Evolutionary conservation across 768 basidiomycete genomes (phyloP).

Genomic region (Galerina marginata): DNA sequence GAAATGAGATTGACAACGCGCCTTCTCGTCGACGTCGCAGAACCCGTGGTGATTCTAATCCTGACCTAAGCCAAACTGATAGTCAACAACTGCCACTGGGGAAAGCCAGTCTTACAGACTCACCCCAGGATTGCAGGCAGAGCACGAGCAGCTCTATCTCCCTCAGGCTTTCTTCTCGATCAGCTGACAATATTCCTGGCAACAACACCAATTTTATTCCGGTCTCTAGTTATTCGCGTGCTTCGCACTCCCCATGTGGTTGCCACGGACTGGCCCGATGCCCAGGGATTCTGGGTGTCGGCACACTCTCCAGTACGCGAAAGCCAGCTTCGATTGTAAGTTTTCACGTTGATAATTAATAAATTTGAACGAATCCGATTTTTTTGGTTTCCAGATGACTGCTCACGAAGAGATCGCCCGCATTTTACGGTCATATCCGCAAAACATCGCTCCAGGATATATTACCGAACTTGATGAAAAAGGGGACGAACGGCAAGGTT

Average conservation of each 20-base stretch:
- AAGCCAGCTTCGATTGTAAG: slow-evolving; percentile 25
- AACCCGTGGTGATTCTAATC: slow-evolving; percentile 24
- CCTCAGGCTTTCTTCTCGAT: slow-evolving; percentile 3
- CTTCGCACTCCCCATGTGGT: slow-evolving; percentile 27
- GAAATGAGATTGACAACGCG: slow-evolving; percentile 37
- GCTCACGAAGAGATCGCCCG: slow-evolving; percentile 22
- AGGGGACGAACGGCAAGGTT: slow-evolving; percentile 26
- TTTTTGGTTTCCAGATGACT: slow-evolving; percentile 14
- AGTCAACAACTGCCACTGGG: slow-evolving; percentile 1
- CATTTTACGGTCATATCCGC: slow-evolving; percentile 22
- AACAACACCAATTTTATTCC: slow-evolving; percentile 15
- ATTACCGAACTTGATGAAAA: slow-evolving; percentile 37
- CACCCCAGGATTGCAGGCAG: slow-evolving; percentile 1
- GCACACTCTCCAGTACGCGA: slow-evolving; percentile 21
- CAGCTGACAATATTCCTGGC: neutral
- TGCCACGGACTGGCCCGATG: slow-evolving; percentile 39
- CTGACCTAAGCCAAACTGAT: slow-evolving; percentile 10
- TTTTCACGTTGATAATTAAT: neutral
- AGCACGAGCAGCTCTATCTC: neutral
- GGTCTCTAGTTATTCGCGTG: slow-evolving; percentile 21
- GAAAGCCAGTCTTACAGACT: neutral
- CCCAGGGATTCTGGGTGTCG: slow-evolving; percentile 24
- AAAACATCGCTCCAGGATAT: slow-evolving; percentile 22
- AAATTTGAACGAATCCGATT: too few species aligned
- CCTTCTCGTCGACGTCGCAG: slow-evolving; percentile 43